Base-by-base conservation (phyloP, 225 moss, liverwort and hornwort species). In the Pseudisothecium myosuroides region DNA sequence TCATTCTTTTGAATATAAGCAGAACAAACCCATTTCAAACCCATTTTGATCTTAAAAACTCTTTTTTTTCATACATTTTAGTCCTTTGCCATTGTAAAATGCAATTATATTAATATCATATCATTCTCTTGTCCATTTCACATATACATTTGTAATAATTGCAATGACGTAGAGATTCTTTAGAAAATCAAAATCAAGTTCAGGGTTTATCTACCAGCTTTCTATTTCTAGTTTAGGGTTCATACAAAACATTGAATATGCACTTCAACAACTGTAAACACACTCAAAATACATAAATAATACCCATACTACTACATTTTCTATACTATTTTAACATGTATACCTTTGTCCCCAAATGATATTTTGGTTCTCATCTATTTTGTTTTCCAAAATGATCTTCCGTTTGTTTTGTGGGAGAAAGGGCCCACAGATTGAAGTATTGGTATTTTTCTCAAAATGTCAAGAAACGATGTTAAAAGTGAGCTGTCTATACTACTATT, bases 31-130 rank as follows among this genome's bases (percentile, higher is more conserved):
- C 39, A 23, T 39, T 68, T 23, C 68, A 68, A 67, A 10, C 7
- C 11, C 4, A 22, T 12, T n/a, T n/a, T 22, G 0, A 68, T 68
- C 2, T n/a, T 6, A n/a, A 68, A 37, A 22, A 10, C 7, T 22
- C 12, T 68, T n/a, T 4, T 68, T 22, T 1, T 2, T 22, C 1
- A 0, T 12, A 68, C 2, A 0, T 12, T 67, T 67, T 37, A 20
- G 21, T 21, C n/a, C 22, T 39, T 23, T n/a, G 23, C 23, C 23
- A 68, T 23, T 68, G 13, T 23, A 39, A 7, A 69, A 4, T 69
- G 39, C 1, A 39, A 68, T n/a, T 39, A n/a, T n/a, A n/a, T 22
- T 12, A 22, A n/a, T n/a, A n/a, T 22, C 22, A n/a, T 5, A 37
- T 3, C 4, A 22, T n/a, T 68, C 4, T 22, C 6, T n/a, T n/a